Percentiles rank a stretch among this genome's conserved stretches.
phyloP scores from a whole-genome alignment of 2,329 filamentous ascomycete genomes.

The Xylariaceae sp. region DNA sequence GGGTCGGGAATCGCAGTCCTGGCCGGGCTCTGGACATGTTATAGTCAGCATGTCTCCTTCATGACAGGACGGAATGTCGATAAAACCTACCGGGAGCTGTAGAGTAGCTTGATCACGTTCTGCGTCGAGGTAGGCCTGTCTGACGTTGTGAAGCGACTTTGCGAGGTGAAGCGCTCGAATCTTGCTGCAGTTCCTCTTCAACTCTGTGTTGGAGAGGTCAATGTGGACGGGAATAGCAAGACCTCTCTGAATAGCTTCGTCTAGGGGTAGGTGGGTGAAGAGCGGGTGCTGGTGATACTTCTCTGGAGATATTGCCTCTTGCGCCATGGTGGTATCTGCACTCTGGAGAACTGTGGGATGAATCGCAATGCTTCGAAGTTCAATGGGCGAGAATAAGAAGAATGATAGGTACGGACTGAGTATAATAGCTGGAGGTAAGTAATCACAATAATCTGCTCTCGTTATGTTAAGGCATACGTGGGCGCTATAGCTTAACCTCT shows the following conservation, averaged over 20 bases:
- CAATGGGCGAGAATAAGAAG: background rate
- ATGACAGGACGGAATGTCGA: no score
- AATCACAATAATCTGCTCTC: no score
- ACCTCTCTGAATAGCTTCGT: conserved; percentile 2
- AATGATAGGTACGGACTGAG: no score
- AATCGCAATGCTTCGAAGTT: background rate
- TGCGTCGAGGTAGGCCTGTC: no score
- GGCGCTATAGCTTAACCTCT: no score
- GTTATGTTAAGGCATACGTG: no score
- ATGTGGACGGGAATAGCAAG: background rate
- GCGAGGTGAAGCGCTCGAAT: background rate
- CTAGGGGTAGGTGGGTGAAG: background rate
- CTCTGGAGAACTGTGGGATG: background rate
- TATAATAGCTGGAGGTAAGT: no score
- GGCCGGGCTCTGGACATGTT: no score
- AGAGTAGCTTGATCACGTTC: no score
- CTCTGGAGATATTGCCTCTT: background rate
- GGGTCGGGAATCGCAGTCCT: no score
- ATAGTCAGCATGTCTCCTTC: no score
- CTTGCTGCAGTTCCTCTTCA: background rate
- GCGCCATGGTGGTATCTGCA: background rate
- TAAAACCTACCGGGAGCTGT: no score
- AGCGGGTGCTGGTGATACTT: conserved; percentile 3
- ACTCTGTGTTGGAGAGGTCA: background rate
- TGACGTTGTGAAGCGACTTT: background rate